Base-by-base conservation (phyloP, 2,329 filamentous ascomycete species). In the Cladosporium colombiae region DNA sequence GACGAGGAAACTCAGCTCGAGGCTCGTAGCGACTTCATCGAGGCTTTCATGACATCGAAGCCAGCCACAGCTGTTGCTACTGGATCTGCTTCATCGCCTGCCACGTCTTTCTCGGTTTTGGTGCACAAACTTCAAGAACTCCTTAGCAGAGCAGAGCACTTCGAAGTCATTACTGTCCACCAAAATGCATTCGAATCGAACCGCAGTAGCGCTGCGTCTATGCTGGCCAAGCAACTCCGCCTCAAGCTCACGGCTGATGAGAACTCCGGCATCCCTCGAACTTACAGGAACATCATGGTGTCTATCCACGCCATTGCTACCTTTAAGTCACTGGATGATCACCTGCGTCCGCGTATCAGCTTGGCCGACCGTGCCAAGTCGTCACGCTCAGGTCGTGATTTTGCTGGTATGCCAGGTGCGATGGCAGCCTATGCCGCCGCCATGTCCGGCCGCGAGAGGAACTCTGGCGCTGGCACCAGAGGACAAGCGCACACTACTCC, bases 221-320 rank as follows among this genome's bases (percentile, higher is more conserved):
- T 99, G 93, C 84, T 99, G 6, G 93, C 93, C 5, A 98, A 98
- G 77, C 95, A 99, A 74, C 89, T 99, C 37, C 88, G 94, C 37
- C 85, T 99, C 53, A 93, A 92, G 72, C 84, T 99, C 37, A 86
- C 93, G 44, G 94, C 95, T 1, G 93, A 96, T 70, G 93, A 96
- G 1, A 90, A 93, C 56, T 94, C 93, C 0, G 91, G 95, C 58
- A 95, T 99, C 67, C 95, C 95, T 21, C 86, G 89, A 40, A 84
- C 90, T 0, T 98, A 96, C 75, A 87, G 91, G 25, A 97, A 94
- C 71, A 96, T 99, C 69, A 97, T 97, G 90, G 95, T 99, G 0
- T 96, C 93, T 0, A 99, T 99, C 65, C 95, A 99, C 77, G 95
- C 95, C 18, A 98, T 99, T 74, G 94, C 95, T 2, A 98, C 93